Evolutionary conservation across 2,329 filamentous ascomycete genomes (phyloP), one percentile per base, ranked within the genome.

Genomic region (Ophiostoma australiae): DNA sequence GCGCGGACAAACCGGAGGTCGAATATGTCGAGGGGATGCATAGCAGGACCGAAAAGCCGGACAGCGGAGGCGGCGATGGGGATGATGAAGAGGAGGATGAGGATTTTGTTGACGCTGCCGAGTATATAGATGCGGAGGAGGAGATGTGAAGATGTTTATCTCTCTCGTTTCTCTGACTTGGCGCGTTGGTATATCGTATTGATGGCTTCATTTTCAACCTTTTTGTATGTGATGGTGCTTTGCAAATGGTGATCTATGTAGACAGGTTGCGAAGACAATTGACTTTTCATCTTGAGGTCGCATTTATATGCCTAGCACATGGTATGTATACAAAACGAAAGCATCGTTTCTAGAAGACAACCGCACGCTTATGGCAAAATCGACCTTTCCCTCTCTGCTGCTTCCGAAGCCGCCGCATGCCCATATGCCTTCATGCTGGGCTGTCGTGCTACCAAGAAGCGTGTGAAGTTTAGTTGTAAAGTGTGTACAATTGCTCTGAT

Each of bases 371-470:
- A 48, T 48, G 44, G 17, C 44, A 63, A 70, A 67, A 44, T 63
- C 65, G 69, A 68, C 23, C 65, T 70, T n/a, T 67, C 69, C 61
- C 63, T 70, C 41, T 67, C 63, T 70, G 31, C 31, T 33, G 41
- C 35, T 63, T 70, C 70, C 48, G 65, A 68, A 67, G 68, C 67
- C 39, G 58, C 69, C 67, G 70, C 70, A 71, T 67, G 69, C 61
- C 70, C 70, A n/a, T 69, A 15, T 71, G 67, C 70, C 41, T 71
- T 71, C 35, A 69, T 71, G 67, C 69, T 69, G 69, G 10, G 37
- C 13, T 11, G 37, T 39, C 37, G 37, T 39, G 37, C 70, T 17
- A 39, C 58, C 44, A 39, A 55, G 31, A 67, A 71, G 58, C 70
- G 70, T 58, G 67, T 67, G 67, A 69, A 69, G 58, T 33, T 71